Evolutionary conservation across 176 grass and related monocot species (phyloP).

Genomic region (Panicum miliaceum): DNA sequence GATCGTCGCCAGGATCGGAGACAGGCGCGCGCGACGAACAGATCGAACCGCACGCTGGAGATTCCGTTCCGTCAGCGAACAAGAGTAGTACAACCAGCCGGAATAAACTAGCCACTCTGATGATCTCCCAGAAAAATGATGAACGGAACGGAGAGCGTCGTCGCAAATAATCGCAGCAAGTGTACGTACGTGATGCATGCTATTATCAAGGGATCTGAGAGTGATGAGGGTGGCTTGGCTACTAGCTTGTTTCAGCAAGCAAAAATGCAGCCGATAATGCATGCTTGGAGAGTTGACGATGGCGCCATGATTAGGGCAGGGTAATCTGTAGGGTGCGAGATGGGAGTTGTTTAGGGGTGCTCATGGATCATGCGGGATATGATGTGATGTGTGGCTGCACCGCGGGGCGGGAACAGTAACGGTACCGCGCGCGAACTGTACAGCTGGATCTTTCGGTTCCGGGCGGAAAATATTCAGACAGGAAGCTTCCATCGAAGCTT

Average conservation of each 20-base stretch:
- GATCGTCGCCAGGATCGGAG: no score
- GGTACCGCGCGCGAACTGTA: slow-evolving; percentile 10
- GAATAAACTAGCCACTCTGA: not conserved
- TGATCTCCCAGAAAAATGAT: not conserved
- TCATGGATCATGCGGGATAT: slow-evolving; percentile 28
- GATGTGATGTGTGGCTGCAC: slow-evolving; percentile 15
- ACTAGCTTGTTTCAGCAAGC: no score
- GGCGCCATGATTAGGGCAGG: not conserved
- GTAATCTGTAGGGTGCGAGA: not conserved
- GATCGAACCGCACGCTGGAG: not conserved
- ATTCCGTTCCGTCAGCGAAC: not conserved
- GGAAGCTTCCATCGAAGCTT: slow-evolving; percentile 51
- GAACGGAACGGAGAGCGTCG: not conserved
- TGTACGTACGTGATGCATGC: no score
- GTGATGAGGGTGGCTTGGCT: no score
- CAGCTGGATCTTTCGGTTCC: slow-evolving; percentile 28
- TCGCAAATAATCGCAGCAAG: not conserved
- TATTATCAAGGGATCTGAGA: no score
- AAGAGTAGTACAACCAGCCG: not conserved
- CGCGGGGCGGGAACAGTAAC: slow-evolving; percentile 18
- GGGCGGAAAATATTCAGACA: not conserved
- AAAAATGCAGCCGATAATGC: not conserved
- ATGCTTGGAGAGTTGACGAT: not conserved
- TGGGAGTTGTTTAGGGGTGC: slow-evolving; percentile 34
- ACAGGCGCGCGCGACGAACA: not conserved